phyloP scores from a whole-genome alignment of 2,329 filamentous ascomycete species.

The Cladosporium oxysporum region DNA sequence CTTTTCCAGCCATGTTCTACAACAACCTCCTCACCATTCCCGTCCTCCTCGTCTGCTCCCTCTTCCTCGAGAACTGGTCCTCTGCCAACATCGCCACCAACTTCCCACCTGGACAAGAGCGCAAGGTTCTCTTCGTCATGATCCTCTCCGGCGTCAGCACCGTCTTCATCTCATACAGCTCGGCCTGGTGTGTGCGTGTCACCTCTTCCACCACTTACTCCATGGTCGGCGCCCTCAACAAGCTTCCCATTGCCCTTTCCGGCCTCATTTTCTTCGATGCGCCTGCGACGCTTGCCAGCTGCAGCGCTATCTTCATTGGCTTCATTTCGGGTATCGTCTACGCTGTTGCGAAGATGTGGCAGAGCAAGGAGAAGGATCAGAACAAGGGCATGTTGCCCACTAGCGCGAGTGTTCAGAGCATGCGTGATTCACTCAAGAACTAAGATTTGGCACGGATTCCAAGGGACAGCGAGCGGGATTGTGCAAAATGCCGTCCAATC shows the following conservation, averaged over 20 bases:
- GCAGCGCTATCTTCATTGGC: constrained; percentile 86
- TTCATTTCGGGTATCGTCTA: constrained; percentile 94
- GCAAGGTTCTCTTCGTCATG: constrained; percentile 77
- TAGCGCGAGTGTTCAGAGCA: constrained; percentile 89
- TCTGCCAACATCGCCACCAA: constrained; percentile 77
- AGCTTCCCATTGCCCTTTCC: constrained; percentile 90
- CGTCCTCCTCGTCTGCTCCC: constrained; percentile 77
- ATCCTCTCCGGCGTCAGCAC: constrained; percentile 88
- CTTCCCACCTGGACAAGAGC: constrained; percentile 70
- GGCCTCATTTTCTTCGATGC: constrained; percentile 95
- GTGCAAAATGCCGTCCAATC: too few species aligned
- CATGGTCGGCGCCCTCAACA: constrained; percentile 98
- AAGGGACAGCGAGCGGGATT: background rate
- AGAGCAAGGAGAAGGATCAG: constrained; percentile 61
- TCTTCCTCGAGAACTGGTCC: constrained; percentile 92
- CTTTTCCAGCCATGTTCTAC: constrained; percentile 87
- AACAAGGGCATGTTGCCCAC: constrained; percentile 61
- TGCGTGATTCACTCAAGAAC: constrained; percentile 77
- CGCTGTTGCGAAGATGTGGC: constrained; percentile 79
- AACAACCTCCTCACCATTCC: constrained; percentile 98
- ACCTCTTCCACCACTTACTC: constrained; percentile 98
- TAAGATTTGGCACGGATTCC: background rate
- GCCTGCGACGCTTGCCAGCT: constrained; percentile 86
- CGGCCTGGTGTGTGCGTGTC: constrained; percentile 96
- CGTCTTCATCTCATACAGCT: constrained; percentile 99